Evolutionary conservation across 1,139 yeast species (phyloP).

Genomic region (Saccharomyces hybrid): DNA sequence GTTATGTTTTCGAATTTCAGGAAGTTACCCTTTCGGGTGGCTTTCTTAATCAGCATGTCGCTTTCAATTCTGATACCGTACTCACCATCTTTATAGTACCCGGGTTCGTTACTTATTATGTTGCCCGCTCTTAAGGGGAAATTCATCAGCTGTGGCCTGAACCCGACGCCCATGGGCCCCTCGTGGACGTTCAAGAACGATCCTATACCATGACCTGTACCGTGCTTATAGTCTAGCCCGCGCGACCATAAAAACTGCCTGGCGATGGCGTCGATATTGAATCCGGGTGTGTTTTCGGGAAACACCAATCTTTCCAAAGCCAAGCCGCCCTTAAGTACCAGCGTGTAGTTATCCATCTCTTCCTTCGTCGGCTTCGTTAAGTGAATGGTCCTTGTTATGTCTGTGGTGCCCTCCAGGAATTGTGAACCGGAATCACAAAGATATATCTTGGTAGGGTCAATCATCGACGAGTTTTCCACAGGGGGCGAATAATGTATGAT

Average conservation of each 20-base stretch:
- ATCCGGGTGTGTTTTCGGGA: slow-evolving; percentile 85
- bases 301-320: slow-evolving; percentile 69
- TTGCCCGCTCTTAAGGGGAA: slow-evolving; percentile 48
- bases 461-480: slow-evolving; percentile 49
- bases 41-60: slow-evolving; percentile 48
- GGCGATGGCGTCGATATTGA: slow-evolving; percentile 76
- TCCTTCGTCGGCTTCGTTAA: slow-evolving; percentile 61
- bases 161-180: slow-evolving; percentile 91
- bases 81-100: slow-evolving; percentile 84
- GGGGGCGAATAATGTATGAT: slow-evolving; percentile 83
- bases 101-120: slow-evolving; percentile 89
- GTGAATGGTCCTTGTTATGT: slow-evolving; percentile 91
- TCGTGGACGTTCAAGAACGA: slow-evolving; percentile 90
- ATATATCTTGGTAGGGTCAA: slow-evolving; percentile 72
- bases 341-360: slow-evolving; percentile 70
- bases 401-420: slow-evolving; percentile 91
- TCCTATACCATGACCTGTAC: slow-evolving; percentile 98
- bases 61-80: slow-evolving; percentile 93
- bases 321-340: slow-evolving; percentile 87
- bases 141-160: slow-evolving; percentile 37
- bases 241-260: slow-evolving; percentile 81
- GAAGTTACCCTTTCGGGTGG: slow-evolving; percentile 44
- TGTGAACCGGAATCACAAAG: slow-evolving; percentile 93
- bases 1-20: slow-evolving; percentile 81
- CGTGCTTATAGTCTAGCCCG: slow-evolving; percentile 90